Evolutionary conservation across 163 green algal genomes (phyloP).

Genomic region (Coccomyxa subellipsoidea): DNA sequence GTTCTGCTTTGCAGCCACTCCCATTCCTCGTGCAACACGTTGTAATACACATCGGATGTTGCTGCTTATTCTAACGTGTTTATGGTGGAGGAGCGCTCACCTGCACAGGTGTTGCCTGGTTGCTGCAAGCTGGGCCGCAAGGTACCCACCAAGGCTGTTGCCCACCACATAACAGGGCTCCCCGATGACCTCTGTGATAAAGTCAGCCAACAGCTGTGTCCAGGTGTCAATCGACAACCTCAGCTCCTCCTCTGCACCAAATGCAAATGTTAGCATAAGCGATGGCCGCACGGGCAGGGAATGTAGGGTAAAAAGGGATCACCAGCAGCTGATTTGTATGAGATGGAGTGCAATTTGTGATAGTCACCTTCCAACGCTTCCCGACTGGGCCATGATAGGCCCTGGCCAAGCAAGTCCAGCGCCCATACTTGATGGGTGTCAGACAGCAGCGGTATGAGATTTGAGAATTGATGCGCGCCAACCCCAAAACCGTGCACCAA

Average conservation of each 20-base stretch:
- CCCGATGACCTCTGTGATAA: constrained; percentile 45
- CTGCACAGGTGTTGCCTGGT: not conserved
- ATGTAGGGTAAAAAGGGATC: too few species aligned
- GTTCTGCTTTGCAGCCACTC: too few species aligned
- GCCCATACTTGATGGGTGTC: constrained; percentile 29
- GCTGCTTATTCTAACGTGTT: too few species aligned
- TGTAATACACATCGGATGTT: too few species aligned
- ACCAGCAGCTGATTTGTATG: not conserved
- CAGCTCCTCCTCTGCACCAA: constrained; percentile 21
- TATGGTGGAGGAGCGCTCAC: not conserved
- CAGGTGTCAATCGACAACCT: constrained; percentile 56
- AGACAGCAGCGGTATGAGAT: constrained; percentile 31
- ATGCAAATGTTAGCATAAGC: too few species aligned
- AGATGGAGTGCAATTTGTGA: not conserved
- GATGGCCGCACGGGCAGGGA: too few species aligned
- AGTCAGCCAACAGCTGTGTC: constrained; percentile 60
- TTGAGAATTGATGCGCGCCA: constrained; percentile 49
- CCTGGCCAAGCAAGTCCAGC: constrained; percentile 44
- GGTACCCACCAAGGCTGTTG: constrained; percentile 39
- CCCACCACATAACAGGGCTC: constrained; percentile 21
- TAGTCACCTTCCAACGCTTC: constrained; percentile 7
- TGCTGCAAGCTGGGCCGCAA: constrained; percentile 34
- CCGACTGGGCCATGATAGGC: constrained; percentile 36
- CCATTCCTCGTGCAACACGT: too few species aligned
- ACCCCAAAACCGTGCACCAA: constrained; percentile 52